Evolutionary conservation across 352 stramenopile species (phyloP), one percentile per base, ranked within the genome.

Genomic region (Globisporangium echinulatum): DNA sequence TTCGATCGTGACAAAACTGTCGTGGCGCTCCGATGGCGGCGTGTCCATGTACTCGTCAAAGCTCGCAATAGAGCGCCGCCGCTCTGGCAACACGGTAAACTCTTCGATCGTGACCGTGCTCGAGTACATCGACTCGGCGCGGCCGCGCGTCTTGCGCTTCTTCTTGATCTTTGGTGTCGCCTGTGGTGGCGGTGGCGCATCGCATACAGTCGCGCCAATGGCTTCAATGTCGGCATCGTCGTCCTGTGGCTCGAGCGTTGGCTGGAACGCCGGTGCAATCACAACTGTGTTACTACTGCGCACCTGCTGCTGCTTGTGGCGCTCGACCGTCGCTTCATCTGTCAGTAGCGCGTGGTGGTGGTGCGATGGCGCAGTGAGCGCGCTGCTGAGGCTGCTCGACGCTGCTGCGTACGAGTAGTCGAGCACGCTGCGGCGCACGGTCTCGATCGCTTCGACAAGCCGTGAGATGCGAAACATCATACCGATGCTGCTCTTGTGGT

Each of bases 391-490:
- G 3, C 7, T 13, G 40, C 7, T 13, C 11, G 40, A 7, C 7
- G 40, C 40, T 44, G 40, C 40, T 44, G 46, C 46, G 51, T 54
- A 63, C 50, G 58, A 63, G 58, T 63, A 64, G 52, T 64, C 59
- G 59, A 64, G 59, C 52, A 64, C 58, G 46, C 59, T 64, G 59
- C 59, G 59, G 46, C 54, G 59, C 52, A 64, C 43, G 33, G 43
- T 58, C 33, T 63, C 53, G 42, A 63, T 53, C 2, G 43, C 40
- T 37, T 64, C 52, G 52, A 64, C 54, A 17, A 58, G 52, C 44
- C 58, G 58, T 50, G 56, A 36, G 43, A 63, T 63, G 49, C 56
- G 56, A 42, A 52, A 52, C 46, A 50, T 50, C 7, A 13, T 44
- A 13, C 2, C 11, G 7, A 13, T 44, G 40, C 40, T 44, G 40